These are phyloP conservation scores for Coniochaeta sp. DNA, from an alignment of 2,329 filamentous ascomycete genomes.

Conservation along the genomic window DNA sequence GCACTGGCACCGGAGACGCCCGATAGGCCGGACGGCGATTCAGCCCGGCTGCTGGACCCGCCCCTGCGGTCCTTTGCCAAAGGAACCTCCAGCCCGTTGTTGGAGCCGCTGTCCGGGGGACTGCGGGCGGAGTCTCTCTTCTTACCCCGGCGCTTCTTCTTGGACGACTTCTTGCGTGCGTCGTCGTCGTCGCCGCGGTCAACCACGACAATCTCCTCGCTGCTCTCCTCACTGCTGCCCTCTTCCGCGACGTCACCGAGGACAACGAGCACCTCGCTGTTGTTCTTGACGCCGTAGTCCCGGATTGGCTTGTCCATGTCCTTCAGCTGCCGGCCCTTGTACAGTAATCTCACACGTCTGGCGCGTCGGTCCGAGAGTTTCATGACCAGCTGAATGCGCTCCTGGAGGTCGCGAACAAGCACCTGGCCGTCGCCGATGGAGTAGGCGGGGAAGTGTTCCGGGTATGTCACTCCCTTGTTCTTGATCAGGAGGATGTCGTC, in stretches of 20 bases:
- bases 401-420: slow-evolving; percentile 56
- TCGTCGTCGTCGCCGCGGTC: slow-evolving; percentile 41
- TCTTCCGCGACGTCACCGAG: slow-evolving; percentile 32
- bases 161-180: slow-evolving; percentile 29
- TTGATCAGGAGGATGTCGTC: slow-evolving; percentile 68
- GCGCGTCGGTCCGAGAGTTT: slow-evolving; percentile 48
- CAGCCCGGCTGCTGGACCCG: slow-evolving; percentile 28
- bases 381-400: slow-evolving; percentile 61
- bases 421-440: slow-evolving; percentile 69
- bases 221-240: slow-evolving; percentile 26
- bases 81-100: slow-evolving; percentile 30
- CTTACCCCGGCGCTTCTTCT: slow-evolving; percentile 35
- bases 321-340: slow-evolving; percentile 66
- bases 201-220: slow-evolving; percentile 34
- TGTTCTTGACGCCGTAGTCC: slow-evolving; percentile 55
- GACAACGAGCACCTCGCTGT: slow-evolving; percentile 54
- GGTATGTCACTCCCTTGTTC: slow-evolving; percentile 58
- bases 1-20: slow-evolving; percentile 21
- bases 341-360: slow-evolving; percentile 58
- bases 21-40: slow-evolving; percentile 23
- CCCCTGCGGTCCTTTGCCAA: slow-evolving; percentile 24
- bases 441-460: slow-evolving; percentile 67
- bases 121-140: slow-evolving; percentile 30
- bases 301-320: slow-evolving; percentile 50
- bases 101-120: slow-evolving; percentile 35